These are phyloP conservation scores for Aspergillus sclerotiicarbonarius DNA, from an alignment of 495 filamentous ascomycete genomes.

Conservation along the genomic window DNA sequence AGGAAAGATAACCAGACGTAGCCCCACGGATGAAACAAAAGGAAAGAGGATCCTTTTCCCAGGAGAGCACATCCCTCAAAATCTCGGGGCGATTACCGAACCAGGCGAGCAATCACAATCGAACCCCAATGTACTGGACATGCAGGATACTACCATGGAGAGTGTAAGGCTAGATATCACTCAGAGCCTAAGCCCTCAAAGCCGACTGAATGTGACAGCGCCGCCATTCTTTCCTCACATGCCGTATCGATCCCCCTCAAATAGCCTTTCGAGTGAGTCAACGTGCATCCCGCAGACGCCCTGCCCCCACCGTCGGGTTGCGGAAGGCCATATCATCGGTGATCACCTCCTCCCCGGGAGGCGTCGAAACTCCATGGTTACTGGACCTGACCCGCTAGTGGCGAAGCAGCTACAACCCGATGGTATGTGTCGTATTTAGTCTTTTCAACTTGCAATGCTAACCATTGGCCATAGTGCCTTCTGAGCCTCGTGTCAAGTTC, in stretches of 20 bases:
- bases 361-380: background rate
- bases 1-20: background rate
- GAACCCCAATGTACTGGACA: no score
- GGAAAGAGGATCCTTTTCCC: background rate
- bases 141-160: background rate
- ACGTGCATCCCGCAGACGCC: background rate
- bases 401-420: background rate
- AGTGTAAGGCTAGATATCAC: no score
- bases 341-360: slow-evolving; percentile 24
- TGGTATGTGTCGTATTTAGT: slow-evolving; percentile 3
- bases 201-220: slow-evolving; percentile 13
- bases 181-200: slow-evolving; percentile 1
- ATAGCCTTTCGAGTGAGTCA: slow-evolving; percentile 6
- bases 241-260: slow-evolving; percentile 1
- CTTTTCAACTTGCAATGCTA: background rate
- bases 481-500: background rate
- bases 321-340: slow-evolving; percentile 15
- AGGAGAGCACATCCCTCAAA: background rate
- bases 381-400: background rate
- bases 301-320: background rate
- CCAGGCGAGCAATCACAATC: background rate
- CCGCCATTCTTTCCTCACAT: slow-evolving; percentile 12
- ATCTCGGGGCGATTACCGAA: background rate
- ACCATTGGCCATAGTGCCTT: background rate
- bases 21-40: background rate